These are phyloP conservation scores for Lodderomyces orthopsilosis DNA, from an alignment of 1,139 yeast genomes.

Conservation along the genomic window DNA sequence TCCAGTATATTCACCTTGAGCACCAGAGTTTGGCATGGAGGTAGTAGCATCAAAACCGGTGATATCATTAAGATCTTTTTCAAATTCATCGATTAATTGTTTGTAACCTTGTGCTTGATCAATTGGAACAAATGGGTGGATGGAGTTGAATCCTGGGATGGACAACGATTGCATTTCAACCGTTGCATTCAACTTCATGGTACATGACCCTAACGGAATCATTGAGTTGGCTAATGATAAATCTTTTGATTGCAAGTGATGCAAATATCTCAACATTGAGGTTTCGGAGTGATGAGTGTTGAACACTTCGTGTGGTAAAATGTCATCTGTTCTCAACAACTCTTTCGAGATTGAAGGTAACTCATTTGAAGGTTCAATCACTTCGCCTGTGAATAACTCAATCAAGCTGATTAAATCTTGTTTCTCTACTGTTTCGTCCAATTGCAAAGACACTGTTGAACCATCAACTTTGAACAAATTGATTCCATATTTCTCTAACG, in stretches of 20 bases:
- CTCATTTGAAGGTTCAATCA: slow-evolving; percentile 21
- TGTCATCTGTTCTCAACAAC: slow-evolving; percentile 58
- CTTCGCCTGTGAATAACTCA: slow-evolving; percentile 51
- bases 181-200: slow-evolving; percentile 95
- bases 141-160: slow-evolving; percentile 85
- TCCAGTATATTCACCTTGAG: slow-evolving; percentile 97
- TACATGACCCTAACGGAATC: slow-evolving; percentile 97
- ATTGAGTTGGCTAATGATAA: slow-evolving; percentile 91
- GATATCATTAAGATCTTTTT: slow-evolving; percentile 81
- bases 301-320: slow-evolving; percentile 76
- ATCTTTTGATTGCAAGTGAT: slow-evolving; percentile 82
- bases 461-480: slow-evolving; percentile 73
- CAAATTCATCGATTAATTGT: slow-evolving; percentile 72
- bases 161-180: slow-evolving; percentile 93
- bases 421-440: slow-evolving; percentile 81
- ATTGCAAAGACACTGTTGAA: slow-evolving; percentile 62
- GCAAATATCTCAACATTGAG: slow-evolving; percentile 86
- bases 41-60: slow-evolving; percentile 96
- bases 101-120: slow-evolving; percentile 86
- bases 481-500: slow-evolving; percentile 61
- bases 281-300: slow-evolving; percentile 91
- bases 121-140: slow-evolving; percentile 91
- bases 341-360: slow-evolving; percentile 55
- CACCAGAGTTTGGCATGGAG: slow-evolving; percentile 96
- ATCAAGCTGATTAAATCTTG: slow-evolving; percentile 60